Evolutionary conservation across 73 alveolate species (phyloP).

Genomic region (Loxodes magnus): DNA sequence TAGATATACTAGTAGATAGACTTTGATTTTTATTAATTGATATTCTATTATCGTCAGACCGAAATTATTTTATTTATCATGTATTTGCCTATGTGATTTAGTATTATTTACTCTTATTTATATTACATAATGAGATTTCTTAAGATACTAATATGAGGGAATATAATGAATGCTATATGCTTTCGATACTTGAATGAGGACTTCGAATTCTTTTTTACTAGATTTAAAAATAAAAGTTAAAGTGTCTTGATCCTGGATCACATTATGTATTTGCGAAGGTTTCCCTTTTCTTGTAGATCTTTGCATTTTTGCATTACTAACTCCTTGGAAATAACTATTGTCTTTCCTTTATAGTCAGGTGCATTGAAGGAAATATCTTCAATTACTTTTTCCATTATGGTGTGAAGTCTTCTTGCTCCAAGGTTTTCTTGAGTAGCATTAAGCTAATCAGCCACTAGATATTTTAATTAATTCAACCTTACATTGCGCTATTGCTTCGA

Average conservation of each 20-base stretch:
- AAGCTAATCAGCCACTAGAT: conserved; percentile 15
- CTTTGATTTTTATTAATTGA: no score
- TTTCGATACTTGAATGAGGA: not conserved
- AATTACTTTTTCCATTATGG: conserved; percentile 38
- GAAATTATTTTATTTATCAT: no score
- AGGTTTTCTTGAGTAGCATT: conserved; percentile 34
- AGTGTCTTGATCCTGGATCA: conserved; percentile 13
- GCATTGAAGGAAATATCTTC: conserved; percentile 53
- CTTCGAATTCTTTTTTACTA: not conserved
- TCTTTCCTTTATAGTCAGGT: conserved; percentile 25
- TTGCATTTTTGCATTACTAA: conserved; percentile 24
- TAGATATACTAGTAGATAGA: no score
- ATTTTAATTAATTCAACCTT: not conserved
- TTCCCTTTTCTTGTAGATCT: conserved; percentile 27
- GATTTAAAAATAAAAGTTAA: not conserved
- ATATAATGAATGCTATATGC: no score
- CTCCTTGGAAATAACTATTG: conserved; percentile 19
- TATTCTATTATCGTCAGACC: no score
- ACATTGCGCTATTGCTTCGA: conserved; percentile 49
- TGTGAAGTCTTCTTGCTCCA: conserved; percentile 67
- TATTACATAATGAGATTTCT: no score
- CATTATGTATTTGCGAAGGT: conserved; percentile 33
- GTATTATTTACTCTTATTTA: no score
- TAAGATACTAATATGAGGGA: no score
- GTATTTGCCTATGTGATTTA: no score